A percentile compares a stretch with the other conserved stretches of the same genome.
Evolutionary conservation across 192 early-diverging fungal genomes (phyloP).

Genomic region (Helicostylum pulchrum): DNA sequence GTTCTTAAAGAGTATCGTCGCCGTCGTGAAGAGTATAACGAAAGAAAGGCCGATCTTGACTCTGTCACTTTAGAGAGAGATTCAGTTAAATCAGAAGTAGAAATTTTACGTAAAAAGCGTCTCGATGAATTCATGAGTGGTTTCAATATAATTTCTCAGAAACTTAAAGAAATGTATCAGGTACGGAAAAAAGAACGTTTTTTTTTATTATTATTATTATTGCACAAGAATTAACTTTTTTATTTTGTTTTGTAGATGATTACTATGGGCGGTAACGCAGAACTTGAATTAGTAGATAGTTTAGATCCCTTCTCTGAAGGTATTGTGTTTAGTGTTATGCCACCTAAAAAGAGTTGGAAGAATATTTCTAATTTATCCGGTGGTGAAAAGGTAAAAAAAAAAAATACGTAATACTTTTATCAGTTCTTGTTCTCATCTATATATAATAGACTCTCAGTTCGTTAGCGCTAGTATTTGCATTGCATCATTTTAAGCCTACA

Average conservation of each 20-base stretch:
- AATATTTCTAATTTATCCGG: constrained; percentile 99
- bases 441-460: constrained; percentile 82
- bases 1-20: constrained; percentile 86
- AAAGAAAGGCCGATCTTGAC: constrained; percentile 72
- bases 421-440: background rate
- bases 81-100: constrained; percentile 66
- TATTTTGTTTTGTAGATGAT: constrained; percentile 67
- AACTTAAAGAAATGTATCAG: constrained; percentile 99
- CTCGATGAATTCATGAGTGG: constrained; percentile 95
- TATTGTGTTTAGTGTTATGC: constrained; percentile 98
- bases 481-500: constrained; percentile 99
- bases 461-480: constrained; percentile 96
- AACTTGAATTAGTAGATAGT: constrained; percentile 94
- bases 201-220: no score
- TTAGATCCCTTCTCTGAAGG: constrained; percentile 99
- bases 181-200: constrained; percentile 27
- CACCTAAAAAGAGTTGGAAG: constrained; percentile 99
- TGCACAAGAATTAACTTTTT: background rate
- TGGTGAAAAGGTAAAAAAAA: constrained; percentile 87
- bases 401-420: background rate
- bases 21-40: constrained; percentile 70
- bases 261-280: constrained; percentile 96
- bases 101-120: constrained; percentile 71
- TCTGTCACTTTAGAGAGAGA: constrained; percentile 72
- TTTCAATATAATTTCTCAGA: constrained; percentile 88